Percentiles rank a stretch among this genome's conserved stretches.
These are phyloP conservation scores for Chaetomium cochliodes DNA, from an alignment of 495 filamentous ascomycete species.

Conservation along the genomic window DNA sequence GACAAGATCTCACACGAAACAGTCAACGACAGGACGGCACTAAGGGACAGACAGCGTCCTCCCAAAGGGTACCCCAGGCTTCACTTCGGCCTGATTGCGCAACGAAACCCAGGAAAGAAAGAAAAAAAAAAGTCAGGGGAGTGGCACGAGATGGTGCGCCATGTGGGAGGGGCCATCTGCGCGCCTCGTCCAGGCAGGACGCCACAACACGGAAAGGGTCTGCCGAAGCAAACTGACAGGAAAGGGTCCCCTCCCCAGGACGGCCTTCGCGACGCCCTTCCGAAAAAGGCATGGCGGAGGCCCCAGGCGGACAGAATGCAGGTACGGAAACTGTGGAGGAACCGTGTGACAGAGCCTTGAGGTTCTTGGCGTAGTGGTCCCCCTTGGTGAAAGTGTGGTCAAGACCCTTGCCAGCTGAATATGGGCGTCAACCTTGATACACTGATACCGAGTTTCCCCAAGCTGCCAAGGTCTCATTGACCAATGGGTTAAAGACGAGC, in stretches of 20 bases:
- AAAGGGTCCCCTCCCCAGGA: not conserved
- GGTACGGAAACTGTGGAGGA: not conserved
- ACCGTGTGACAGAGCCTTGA: not conserved
- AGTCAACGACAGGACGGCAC: slow-evolving; percentile 19
- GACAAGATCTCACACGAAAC: not conserved
- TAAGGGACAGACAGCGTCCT: slow-evolving; percentile 15
- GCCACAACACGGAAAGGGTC: not conserved
- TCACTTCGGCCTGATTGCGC: slow-evolving; percentile 5
- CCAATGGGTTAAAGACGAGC: slow-evolving; percentile 13
- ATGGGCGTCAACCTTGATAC: slow-evolving; percentile 2
- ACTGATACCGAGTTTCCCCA: not conserved
- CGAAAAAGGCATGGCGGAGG: slow-evolving; percentile 14
- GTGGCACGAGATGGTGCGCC: not conserved
- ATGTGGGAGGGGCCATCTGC: not conserved
- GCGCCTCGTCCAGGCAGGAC: slow-evolving; percentile 7
- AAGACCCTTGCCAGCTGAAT: slow-evolving; percentile 26
- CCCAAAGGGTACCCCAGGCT: not conserved
- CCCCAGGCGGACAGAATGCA: not conserved
- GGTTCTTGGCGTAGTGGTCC: slow-evolving; percentile 9
- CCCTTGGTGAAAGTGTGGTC: slow-evolving; percentile 12
- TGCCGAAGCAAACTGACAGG: not conserved
- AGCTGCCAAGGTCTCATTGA: not conserved
- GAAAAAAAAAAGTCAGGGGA: slow-evolving; percentile 2
- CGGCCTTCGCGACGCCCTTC: slow-evolving; percentile 8
- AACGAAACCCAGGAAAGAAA: slow-evolving; percentile 1